Evolutionary conservation across 169 alveolate species (phyloP), one percentile per base, ranked within the genome.

Genomic region (Cyclospora cayetanensis): DNA sequence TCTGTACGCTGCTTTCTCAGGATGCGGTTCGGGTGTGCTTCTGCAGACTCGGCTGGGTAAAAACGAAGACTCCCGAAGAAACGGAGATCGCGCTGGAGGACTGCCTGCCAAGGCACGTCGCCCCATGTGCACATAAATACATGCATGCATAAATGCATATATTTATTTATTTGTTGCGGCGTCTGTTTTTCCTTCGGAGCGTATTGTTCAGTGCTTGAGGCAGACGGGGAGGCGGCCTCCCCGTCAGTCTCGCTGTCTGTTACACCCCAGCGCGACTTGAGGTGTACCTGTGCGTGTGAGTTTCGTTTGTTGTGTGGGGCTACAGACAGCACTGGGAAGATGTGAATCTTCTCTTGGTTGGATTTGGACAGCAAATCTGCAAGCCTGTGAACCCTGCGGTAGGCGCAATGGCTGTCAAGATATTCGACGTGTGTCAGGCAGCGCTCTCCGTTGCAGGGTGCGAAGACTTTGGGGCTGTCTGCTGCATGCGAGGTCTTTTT

Each of bases 291-390:
- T n/a, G n/a, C n/a, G n/a, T n/a, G n/a, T n/a, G n/a, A n/a, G n/a
- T n/a, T 7, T 55, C 25, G 87, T n/a, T 27, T 39, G 46, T 29
- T 27, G 60, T 55, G 29, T 39, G 79, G 50, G 89, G 37, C 72
- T 95, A 34, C 87, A 87, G 87, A 41, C n/a, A 29, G 42, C 85
- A 41, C 79, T 98, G 99, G 99, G 91, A 95, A 46, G 97, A 97
- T 43, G 93, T 98, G 39, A 98, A 98, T 94, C 93, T 66, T 11
- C 90, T 97, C 50, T 92, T 98, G 65, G 99, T 98, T 11, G 99
- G 99, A 2, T 98, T 97, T 94, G 99, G 99, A 0, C 98, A 98
- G 93, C 97, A 97, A 20, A 96, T 98, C 35, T 98, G 99, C 90
- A 97, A 94, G 88, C 96, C 99, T 65, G 82, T 94, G 60, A 34